Conservation (phyloP, 2,329 filamentous ascomycete species). For the Chalaropsis ovoidea region DNA sequence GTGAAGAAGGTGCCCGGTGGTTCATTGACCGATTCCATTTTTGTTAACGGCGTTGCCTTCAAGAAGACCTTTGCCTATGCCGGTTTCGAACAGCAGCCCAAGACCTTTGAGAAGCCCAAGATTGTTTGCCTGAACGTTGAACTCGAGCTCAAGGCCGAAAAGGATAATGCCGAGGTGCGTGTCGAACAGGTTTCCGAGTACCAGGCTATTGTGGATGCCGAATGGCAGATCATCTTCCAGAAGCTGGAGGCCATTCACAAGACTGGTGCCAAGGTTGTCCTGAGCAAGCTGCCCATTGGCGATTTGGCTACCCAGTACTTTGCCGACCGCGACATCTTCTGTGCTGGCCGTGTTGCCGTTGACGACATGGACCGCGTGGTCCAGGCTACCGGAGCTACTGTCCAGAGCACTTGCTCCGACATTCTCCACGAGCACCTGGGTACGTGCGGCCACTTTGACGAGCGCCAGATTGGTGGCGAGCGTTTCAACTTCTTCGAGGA, state of each 20-base stretch:
- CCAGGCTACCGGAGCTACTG: constrained; percentile 81
- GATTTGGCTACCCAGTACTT: constrained; percentile 97
- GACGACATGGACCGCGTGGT: constrained; percentile 96
- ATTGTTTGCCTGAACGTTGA: constrained; percentile 97
- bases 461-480: constrained; percentile 93
- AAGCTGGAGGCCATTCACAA: constrained; percentile 93
- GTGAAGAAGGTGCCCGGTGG: constrained; percentile 97
- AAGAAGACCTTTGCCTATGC: constrained; percentile 99
- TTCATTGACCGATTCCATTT: constrained; percentile 88
- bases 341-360: constrained; percentile 79
- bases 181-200: constrained; percentile 98
- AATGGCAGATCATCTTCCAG: constrained; percentile 99
- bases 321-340: constrained; percentile 96
- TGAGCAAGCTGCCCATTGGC: constrained; percentile 94
- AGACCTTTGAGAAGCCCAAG: constrained; percentile 86
- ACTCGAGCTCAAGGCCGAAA: constrained; percentile 95
- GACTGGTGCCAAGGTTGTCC: constrained; percentile 92
- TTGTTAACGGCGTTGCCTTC: constrained; percentile 96
- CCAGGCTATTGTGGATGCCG: constrained; percentile 96
- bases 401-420: constrained; percentile 94
- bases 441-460: constrained; percentile 81
- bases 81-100: constrained; percentile 98
- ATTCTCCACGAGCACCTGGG: constrained; percentile 83
- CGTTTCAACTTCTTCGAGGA: constrained; percentile 98
- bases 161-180: constrained; percentile 96